phyloP scores from a whole-genome alignment of 2,329 filamentous ascomycete species.

The Lasiodiplodia citricola region DNA sequence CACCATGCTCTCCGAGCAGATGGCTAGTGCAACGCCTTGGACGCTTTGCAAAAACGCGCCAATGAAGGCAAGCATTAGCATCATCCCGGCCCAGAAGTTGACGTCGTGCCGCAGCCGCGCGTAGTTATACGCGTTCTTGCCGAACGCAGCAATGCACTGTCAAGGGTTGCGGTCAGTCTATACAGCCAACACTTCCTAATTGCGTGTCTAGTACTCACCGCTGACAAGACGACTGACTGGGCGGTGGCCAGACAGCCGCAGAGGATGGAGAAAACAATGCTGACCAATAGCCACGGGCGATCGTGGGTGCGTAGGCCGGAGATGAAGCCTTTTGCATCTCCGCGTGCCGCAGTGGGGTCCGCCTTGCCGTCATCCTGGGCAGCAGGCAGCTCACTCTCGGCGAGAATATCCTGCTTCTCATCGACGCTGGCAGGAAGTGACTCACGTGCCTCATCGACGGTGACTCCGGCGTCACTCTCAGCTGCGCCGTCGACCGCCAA shows the following conservation, averaged over 20 bases:
- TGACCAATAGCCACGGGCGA: slow-evolving; percentile 51
- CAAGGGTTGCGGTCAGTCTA: not conserved
- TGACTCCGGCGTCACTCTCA: not conserved
- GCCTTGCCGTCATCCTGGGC: not conserved
- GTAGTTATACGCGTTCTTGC: slow-evolving; percentile 13
- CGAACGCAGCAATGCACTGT: slow-evolving; percentile 17
- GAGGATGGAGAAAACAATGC: slow-evolving; percentile 74
- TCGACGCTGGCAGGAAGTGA: not conserved
- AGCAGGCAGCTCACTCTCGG: not conserved
- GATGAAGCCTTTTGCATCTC: not conserved
- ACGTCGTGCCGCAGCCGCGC: slow-evolving; percentile 5
- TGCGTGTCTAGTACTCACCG: not conserved
- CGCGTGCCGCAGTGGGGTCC: not conserved
- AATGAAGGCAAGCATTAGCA: slow-evolving; percentile 25
- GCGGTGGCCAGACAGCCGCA: slow-evolving; percentile 81
- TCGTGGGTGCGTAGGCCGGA: not conserved
- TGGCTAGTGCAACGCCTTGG: slow-evolving; percentile 69
- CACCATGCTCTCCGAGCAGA: slow-evolving; percentile 81
- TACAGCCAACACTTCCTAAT: not conserved
- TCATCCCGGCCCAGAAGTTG: slow-evolving; percentile 26
- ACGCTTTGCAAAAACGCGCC: slow-evolving; percentile 4
- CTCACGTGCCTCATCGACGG: not conserved
- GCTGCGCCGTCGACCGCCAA: slow-evolving; percentile 30
- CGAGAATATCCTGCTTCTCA: not conserved
- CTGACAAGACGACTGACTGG: slow-evolving; percentile 60